Conservation (phyloP, 345 rosid species). For the thale cress (Arabidopsis thaliana) region TAIR10.1 NC_003075.7:5508501-5509000, state of each 20-base stretch:
- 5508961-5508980: conserved; percentile 12
- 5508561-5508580: conserved; percentile 61
- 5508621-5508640: conserved; percentile 62
- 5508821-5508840: conserved; percentile 77
- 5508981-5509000: conserved; percentile 4
- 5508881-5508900: conserved; percentile 26
- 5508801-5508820: conserved; percentile 59
- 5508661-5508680: conserved; percentile 73
- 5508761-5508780: conserved; percentile 81
- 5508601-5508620: conserved; percentile 72
- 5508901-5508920: conserved; percentile 9
- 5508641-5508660: conserved; percentile 70
- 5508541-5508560: conserved; percentile 16
- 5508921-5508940: conserved; percentile 9
- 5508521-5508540: conserved; percentile 30
- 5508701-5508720: conserved; percentile 26
- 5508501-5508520: conserved; percentile 49
- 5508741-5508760: conserved; percentile 43
- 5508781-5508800: conserved; percentile 57
- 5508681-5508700: conserved; percentile 57
- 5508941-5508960: conserved; percentile 11
- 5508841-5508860: conserved; percentile 32
- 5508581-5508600: conserved; percentile 84
- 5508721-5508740: conserved; percentile 27
- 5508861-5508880: conserved; percentile 25